Evolutionary conservation across 2,329 filamentous ascomycete genomes (phyloP).

Genomic region (Amauroascus verrucosus): DNA sequence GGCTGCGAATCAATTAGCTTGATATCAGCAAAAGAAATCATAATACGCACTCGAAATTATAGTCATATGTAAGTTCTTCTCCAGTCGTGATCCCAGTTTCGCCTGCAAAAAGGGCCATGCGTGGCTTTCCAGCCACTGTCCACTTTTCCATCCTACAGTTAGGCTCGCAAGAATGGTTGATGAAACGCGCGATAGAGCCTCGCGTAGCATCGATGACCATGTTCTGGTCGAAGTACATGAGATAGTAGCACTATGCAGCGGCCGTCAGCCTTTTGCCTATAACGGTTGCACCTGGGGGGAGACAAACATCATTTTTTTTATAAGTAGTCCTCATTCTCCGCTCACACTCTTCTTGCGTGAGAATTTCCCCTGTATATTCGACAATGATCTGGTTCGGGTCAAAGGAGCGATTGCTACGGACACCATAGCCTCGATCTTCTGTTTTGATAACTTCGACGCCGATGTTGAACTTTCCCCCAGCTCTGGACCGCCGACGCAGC

Average conservation of each 20-base stretch:
- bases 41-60: constrained; percentile 54
- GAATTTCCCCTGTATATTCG: constrained; percentile 96
- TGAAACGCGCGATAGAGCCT: constrained; percentile 91
- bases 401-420: constrained; percentile 82
- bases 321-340: constrained; percentile 87
- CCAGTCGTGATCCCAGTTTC: constrained; percentile 84
- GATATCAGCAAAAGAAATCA: constrained; percentile 14
- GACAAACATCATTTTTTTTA: constrained; percentile 75
- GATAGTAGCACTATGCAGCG: constrained; percentile 69
- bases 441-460: constrained; percentile 96
- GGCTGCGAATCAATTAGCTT: constrained; percentile 27
- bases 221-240: constrained; percentile 97
- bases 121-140: constrained; percentile 84
- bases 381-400: constrained; percentile 89
- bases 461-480: constrained; percentile 75
- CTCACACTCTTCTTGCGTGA: constrained; percentile 88
- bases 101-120: constrained; percentile 94
- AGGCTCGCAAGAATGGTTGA: constrained; percentile 93
- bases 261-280: constrained; percentile 4
- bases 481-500: constrained; percentile 62
- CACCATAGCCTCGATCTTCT: constrained; percentile 74
- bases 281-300: neutral
- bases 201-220: constrained; percentile 97
- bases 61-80: constrained; percentile 92
- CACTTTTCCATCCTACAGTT: constrained; percentile 98